Evolutionary conservation across 331 rosid genomes (phyloP).

Genomic region (Prunus yedoensis): DNA sequence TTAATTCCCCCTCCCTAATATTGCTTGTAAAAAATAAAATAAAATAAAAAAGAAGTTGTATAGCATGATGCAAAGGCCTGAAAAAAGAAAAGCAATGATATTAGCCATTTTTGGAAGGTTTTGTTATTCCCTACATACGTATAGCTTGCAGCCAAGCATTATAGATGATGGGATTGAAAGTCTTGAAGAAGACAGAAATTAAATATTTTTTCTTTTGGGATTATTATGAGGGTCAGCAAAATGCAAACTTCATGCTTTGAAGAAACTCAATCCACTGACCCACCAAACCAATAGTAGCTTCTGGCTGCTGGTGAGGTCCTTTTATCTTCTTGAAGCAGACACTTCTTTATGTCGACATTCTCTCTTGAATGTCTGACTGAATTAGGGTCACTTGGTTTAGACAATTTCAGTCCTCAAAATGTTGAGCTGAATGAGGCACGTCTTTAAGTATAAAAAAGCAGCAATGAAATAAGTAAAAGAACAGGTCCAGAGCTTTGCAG

Average conservation of each 20-base stretch:
- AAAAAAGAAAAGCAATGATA: neutral
- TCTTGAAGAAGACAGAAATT: neutral
- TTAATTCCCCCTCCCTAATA: no score
- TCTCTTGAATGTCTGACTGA: neutral
- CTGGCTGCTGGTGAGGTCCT: neutral
- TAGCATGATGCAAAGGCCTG: neutral
- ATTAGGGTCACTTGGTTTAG: neutral
- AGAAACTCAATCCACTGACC: slow-evolving; percentile 4
- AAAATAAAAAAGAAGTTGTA: no score
- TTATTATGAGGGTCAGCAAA: neutral
- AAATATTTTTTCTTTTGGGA: neutral
- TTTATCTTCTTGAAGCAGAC: slow-evolving; percentile 1
- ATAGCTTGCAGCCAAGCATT: neutral
- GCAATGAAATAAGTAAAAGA: no score
- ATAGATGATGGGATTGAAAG: neutral
- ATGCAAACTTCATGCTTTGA: slow-evolving; percentile 13
- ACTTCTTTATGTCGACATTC: slow-evolving; percentile 7
- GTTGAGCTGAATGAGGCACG: no score
- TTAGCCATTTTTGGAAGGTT: neutral
- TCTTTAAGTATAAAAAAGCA: no score
- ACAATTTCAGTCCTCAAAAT: no score
- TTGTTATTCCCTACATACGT: neutral
- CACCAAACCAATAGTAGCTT: neutral
- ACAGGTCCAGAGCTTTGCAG: no score
- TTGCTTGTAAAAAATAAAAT: no score